These are phyloP conservation scores for Wickerhamomyces rabaulensis DNA, from an alignment of 805 yeast genomes.

Conservation along the genomic window DNA sequence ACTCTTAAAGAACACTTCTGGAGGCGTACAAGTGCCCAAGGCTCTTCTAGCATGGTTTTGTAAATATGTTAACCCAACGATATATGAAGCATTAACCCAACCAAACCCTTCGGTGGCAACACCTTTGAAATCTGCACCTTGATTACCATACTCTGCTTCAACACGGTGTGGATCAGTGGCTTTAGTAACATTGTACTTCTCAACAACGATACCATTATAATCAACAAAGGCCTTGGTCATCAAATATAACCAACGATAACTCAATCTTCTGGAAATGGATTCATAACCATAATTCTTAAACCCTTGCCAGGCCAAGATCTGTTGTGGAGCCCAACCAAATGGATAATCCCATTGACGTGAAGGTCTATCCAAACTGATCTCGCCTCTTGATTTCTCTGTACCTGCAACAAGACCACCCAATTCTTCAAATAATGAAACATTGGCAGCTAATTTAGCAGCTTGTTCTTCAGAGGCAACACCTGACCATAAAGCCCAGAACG, in stretches of 20 bases:
- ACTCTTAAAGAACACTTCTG: slow-evolving; percentile 22
- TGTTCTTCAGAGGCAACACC: slow-evolving; percentile 62
- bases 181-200: slow-evolving; percentile 85
- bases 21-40: slow-evolving; percentile 52
- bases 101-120: slow-evolving; percentile 97
- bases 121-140: slow-evolving; percentile 88
- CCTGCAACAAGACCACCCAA: slow-evolving; percentile 89
- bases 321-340: slow-evolving; percentile 98
- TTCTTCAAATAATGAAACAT: slow-evolving; percentile 70
- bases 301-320: slow-evolving; percentile 90
- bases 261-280: slow-evolving; percentile 61
- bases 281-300: slow-evolving; percentile 64
- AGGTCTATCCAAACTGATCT: slow-evolving; percentile 64
- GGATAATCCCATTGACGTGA: slow-evolving; percentile 98
- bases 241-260: slow-evolving; percentile 84
- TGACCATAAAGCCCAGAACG: slow-evolving; percentile 92
- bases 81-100: slow-evolving; percentile 91
- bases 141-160: slow-evolving; percentile 95
- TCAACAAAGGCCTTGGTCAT: slow-evolving; percentile 89
- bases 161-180: slow-evolving; percentile 85
- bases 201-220: slow-evolving; percentile 91
- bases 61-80: slow-evolving; percentile 65
- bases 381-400: slow-evolving; percentile 69
- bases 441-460: slow-evolving; percentile 57
- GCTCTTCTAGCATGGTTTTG: slow-evolving; percentile 67